Evolutionary conservation across 805 yeast species (phyloP), one percentile per base, ranked within the genome.

Genomic region (Zygoascus flipseniorum): DNA sequence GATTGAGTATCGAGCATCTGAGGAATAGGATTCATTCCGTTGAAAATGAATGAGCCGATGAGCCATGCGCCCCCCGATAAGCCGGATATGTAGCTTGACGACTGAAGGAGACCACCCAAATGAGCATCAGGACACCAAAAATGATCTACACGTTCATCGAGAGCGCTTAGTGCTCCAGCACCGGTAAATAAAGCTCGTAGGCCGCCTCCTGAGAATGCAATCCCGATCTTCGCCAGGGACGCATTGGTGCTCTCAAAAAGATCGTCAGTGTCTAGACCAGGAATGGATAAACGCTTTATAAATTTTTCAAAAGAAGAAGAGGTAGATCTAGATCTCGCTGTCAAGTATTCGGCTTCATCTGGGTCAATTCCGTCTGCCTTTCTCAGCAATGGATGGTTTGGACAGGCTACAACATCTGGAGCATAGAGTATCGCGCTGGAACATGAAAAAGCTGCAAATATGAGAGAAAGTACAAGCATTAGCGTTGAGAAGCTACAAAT

Each of bases 1-100:
- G 74, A 72, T 1, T 55, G 48, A 35, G 66, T 60, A 50, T 72
- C 73, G 26, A 78, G 64, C 39, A 86, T 77, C 1, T 73, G 79
- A 57, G 82, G 82, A 20, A 86, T 79, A 6, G 85, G 72, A 2
- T 89, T 79, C 81, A 85, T 86, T 63, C 82, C 78, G 63, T 86
- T 86, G 64, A 78, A 70, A 0, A 77, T 80, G 31, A 86, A 66
- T 2, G 90, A 76, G 0, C 87, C 85, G n/a, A 86, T 71, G 51
- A 86, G 71, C 95, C 95, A 89, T 11, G 84, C 76, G 13, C 96
- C 95, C 18, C 96, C 96, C 9, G 89, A 82, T 19, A 89, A 76
- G 5, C 90, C 95, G 9, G 85, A 69, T 11, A 88, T 66, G 62
- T 88, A 88, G 10, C 84, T 77, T 0, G 88, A 65, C 11, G 84